A percentile compares a stretch with the other conserved stretches of the same genome.
phyloP scores from a whole-genome alignment of 805 yeast genomes.

The Kodamaea nitidulidarum region DNA sequence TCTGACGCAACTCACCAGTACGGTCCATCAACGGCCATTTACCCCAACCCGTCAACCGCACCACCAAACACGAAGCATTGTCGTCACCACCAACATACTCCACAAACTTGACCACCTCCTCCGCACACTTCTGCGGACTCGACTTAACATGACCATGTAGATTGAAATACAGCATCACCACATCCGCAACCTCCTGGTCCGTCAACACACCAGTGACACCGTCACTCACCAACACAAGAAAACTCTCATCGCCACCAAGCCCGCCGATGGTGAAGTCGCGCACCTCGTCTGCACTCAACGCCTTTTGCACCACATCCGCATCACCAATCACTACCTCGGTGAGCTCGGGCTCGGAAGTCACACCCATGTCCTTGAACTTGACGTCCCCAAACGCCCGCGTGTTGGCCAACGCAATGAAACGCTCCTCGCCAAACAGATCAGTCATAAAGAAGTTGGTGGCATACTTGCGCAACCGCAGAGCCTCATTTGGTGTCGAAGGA shows the following conservation, averaged over 20 bases:
- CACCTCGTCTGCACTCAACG: slow-evolving; percentile 37
- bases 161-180: slow-evolving; percentile 65
- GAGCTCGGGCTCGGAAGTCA: slow-evolving; percentile 90
- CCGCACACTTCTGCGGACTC: slow-evolving; percentile 81
- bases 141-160: slow-evolving; percentile 65
- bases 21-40: slow-evolving; percentile 82
- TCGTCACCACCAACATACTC: slow-evolving; percentile 90
- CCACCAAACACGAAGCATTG: slow-evolving; percentile 87
- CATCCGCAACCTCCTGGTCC: slow-evolving; percentile 90
- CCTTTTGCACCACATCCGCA: slow-evolving; percentile 25
- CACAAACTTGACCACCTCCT: slow-evolving; percentile 77
- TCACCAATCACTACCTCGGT: slow-evolving; percentile 67
- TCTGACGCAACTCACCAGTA: slow-evolving; percentile 78
- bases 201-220: slow-evolving; percentile 78
- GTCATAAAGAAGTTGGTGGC: slow-evolving; percentile 62
- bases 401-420: slow-evolving; percentile 81
- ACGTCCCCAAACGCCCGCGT: slow-evolving; percentile 93
- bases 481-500: slow-evolving; percentile 78
- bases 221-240: slow-evolving; percentile 77
- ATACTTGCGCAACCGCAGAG: slow-evolving; percentile 62
- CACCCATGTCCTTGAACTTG: slow-evolving; percentile 74
- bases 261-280: slow-evolving; percentile 33
- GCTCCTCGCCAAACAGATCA: slow-evolving; percentile 90
- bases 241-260: slow-evolving; percentile 84
- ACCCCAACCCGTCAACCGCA: slow-evolving; percentile 89